These are phyloP conservation scores for Sporothrix pallida DNA, from an alignment of 2,329 filamentous ascomycete species.

Conservation along the genomic window DNA sequence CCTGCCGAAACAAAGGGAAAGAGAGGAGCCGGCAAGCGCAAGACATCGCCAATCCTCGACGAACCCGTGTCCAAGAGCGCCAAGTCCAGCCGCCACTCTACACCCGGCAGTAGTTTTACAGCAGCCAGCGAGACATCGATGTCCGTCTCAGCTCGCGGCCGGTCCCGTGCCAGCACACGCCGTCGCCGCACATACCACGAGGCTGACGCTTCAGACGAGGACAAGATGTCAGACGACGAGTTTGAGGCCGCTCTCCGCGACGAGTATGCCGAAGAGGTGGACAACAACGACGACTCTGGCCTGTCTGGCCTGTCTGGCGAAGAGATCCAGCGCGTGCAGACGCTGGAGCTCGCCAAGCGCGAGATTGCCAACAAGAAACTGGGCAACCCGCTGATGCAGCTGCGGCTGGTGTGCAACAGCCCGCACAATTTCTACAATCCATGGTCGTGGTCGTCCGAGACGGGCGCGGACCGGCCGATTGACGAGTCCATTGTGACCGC, in stretches of 20 bases:
- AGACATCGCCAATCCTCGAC: constrained; percentile 45
- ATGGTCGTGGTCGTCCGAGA: constrained; percentile 60
- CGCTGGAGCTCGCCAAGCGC: constrained; percentile 78
- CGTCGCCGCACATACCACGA: constrained; percentile 55
- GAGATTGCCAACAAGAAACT: constrained; percentile 91
- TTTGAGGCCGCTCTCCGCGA: constrained; percentile 80
- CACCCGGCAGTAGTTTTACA: constrained; percentile 61
- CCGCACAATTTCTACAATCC: constrained; percentile 98
- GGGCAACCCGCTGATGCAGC: constrained; percentile 90
- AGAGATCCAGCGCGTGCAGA: constrained; percentile 69
- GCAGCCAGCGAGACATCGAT: neutral
- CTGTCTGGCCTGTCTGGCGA: constrained; percentile 53
- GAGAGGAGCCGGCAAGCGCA: constrained; percentile 45
- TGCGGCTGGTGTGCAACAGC: constrained; percentile 88
- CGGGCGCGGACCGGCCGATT: constrained; percentile 58
- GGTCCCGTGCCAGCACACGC: constrained; percentile 53
- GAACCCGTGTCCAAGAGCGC: constrained; percentile 65
- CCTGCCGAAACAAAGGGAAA: constrained; percentile 38
- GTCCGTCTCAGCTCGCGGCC: constrained; percentile 46
- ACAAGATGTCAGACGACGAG: constrained; percentile 75
- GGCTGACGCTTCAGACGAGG: constrained; percentile 64
- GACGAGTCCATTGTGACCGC: constrained; percentile 85
- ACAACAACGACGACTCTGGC: constrained; percentile 48
- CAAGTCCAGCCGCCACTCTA: constrained; percentile 76
- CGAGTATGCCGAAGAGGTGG: constrained; percentile 53